These are phyloP conservation scores for Chaetomiaceae sp. DNA, from an alignment of 2,329 filamentous ascomycete genomes.

Conservation along the genomic window DNA sequence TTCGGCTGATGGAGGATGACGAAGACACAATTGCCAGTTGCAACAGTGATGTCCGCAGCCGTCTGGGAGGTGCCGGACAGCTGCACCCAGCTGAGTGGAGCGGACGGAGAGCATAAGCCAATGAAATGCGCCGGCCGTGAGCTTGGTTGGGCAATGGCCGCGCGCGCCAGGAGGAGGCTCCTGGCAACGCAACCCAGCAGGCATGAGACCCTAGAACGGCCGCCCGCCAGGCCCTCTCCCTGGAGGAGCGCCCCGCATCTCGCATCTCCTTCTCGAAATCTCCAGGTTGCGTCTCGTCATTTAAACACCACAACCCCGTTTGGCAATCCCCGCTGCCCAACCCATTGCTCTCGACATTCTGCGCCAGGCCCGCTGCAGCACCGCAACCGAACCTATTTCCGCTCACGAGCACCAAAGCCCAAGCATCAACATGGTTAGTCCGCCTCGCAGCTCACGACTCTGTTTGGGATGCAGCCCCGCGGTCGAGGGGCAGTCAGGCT, in stretches of 20 bases:
- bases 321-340: constrained; percentile 16
- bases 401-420: background rate
- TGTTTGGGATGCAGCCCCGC: constrained; percentile 19
- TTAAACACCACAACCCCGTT: constrained; percentile 19
- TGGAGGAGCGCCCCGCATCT: constrained; percentile 13
- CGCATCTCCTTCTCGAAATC: constrained; percentile 21
- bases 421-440: constrained; percentile 24
- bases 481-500: constrained; percentile 22
- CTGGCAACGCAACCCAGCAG: background rate
- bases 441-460: background rate
- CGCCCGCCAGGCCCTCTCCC: constrained; percentile 12
- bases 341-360: constrained; percentile 8
- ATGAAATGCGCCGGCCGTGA: constrained; percentile 1
- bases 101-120: too few relatives aligned
- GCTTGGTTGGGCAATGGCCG: background rate
- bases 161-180: background rate
- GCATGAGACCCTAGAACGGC: constrained; percentile 9
- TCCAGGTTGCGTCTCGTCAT: constrained; percentile 21
- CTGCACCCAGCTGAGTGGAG: constrained; percentile 13
- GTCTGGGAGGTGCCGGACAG: constrained; percentile 2
- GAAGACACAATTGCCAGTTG: constrained; percentile 20
- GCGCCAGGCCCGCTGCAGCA: constrained; percentile 10
- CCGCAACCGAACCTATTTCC: background rate
- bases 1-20: constrained; percentile 14
- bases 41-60: background rate